These are phyloP conservation scores for Nelumbo lutea DNA, from an alignment of 164 flowering plant genomes.

Conservation along the genomic window DNA sequence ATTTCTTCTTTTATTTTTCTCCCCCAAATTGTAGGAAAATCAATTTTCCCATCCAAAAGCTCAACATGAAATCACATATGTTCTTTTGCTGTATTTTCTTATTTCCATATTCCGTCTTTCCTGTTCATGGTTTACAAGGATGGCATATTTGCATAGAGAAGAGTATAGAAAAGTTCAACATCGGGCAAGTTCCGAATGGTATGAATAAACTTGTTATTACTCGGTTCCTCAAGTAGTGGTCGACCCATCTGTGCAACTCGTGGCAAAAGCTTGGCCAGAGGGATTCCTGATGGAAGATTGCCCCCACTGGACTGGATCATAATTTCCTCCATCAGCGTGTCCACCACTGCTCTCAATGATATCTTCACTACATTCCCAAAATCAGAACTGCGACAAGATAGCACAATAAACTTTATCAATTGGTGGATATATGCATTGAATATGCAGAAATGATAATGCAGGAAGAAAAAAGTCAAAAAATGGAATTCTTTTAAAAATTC, in stretches of 20 bases:
- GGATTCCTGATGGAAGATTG: conserved; percentile 37
- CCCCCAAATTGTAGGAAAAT: no score
- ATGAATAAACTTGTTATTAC: conserved; percentile 44
- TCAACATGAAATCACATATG: no score
- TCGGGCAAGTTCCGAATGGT: conserved; percentile 48
- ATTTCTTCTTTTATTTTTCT: no score
- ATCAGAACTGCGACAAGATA: conserved; percentile 51
- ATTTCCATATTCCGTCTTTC: no score
- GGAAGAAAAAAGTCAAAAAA: no score
- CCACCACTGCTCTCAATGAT: conserved; percentile 50
- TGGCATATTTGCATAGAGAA: conserved; percentile 65
- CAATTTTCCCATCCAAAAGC: no score
- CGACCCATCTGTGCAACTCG: conserved; percentile 50
- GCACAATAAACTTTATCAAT: no score
- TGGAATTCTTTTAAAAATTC: no score
- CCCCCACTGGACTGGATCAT: conserved; percentile 30
- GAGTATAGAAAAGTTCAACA: conserved; percentile 76
- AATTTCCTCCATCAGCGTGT: conserved; percentile 48
- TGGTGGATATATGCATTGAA: no score
- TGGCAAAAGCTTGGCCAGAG: conserved; percentile 70
- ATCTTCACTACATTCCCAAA: conserved; percentile 50
- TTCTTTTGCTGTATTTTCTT: no score
- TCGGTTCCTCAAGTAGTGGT: conserved; percentile 53
- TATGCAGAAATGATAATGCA: no score
- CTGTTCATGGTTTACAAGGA: neutral